Conservation (phyloP, 2,329 filamentous ascomycete genomes). For the Beauveria scarabaeidicola region DNA sequence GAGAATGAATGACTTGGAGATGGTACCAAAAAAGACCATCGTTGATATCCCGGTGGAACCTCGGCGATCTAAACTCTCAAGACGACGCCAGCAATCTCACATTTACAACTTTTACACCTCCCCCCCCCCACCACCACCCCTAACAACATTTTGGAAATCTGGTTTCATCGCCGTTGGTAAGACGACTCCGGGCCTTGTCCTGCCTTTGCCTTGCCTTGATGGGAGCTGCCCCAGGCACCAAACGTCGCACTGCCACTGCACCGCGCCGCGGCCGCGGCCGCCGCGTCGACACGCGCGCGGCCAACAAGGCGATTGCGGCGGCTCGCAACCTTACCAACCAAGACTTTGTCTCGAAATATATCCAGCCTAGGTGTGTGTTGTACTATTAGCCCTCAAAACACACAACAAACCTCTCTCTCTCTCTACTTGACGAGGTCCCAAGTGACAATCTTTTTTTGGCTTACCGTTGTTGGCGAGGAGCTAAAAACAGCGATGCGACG, state of each 20-base stretch:
- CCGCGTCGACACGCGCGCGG: not conserved
- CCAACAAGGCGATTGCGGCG: conserved; percentile 32
- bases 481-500: not conserved
- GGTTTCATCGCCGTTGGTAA: too few relatives aligned
- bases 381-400: too few relatives aligned
- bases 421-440: too few relatives aligned
- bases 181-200: too few relatives aligned
- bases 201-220: not conserved
- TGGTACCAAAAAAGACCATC: not conserved
- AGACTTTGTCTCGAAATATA: conserved; percentile 39
- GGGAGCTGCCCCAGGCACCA: not conserved
- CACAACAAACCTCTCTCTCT: too few relatives aligned
- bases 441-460: too few relatives aligned
- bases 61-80: not conserved
- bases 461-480: too few relatives aligned
- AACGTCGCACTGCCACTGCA: not conserved
- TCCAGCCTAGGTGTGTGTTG: conserved; percentile 36
- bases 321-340: conserved; percentile 40
- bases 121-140: too few relatives aligned
- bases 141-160: too few relatives aligned
- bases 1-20: not conserved
- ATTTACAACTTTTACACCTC: not conserved
- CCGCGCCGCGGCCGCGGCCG: not conserved
- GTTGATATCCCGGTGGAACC: conserved; percentile 1
- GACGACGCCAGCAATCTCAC: not conserved